Conservation (phyloP, 805 yeast species). For the Tetrapisispora taiwanensis region DNA sequence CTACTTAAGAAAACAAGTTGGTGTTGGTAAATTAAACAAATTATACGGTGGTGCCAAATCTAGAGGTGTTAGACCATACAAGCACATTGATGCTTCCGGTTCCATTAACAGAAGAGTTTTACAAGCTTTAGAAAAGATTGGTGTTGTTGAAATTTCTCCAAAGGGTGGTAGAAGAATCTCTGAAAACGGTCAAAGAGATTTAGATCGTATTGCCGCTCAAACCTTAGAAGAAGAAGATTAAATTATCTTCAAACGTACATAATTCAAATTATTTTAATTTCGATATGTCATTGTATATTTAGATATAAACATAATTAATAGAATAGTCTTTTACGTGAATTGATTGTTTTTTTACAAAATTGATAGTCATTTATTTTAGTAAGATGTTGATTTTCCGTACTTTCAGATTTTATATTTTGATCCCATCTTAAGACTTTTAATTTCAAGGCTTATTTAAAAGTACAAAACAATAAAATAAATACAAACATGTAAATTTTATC, state of each 20-base stretch:
- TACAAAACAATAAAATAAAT: no score
- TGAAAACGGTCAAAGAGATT: constrained; percentile 99
- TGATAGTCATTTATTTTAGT: no score
- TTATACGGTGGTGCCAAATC: constrained; percentile 97
- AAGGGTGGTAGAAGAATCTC: constrained; percentile 99
- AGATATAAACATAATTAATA: constrained; percentile 1
- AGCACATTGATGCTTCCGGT: constrained; percentile 98
- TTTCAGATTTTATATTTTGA: no score
- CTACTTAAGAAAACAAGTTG: constrained; percentile 98
- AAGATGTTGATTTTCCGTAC: no score
- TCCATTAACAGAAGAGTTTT: constrained; percentile 97
- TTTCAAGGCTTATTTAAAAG: no score
- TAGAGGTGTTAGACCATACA: constrained; percentile 98
- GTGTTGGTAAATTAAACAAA: constrained; percentile 98
- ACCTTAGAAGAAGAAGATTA: constrained; percentile 84
- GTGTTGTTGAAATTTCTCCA: constrained; percentile 91
- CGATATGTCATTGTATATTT: constrained; percentile 2
- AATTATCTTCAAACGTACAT: constrained; percentile 6
- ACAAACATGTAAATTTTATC: no score
- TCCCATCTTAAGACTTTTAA: no score
- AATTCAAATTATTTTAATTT: neutral
- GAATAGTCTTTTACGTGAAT: neutral
- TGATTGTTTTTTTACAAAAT: neutral
- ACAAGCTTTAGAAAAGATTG: constrained; percentile 97
- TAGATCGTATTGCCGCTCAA: constrained; percentile 99